These are phyloP conservation scores for Penicillium sp. DNA, from an alignment of 2,329 filamentous ascomycete genomes.

Conservation along the genomic window DNA sequence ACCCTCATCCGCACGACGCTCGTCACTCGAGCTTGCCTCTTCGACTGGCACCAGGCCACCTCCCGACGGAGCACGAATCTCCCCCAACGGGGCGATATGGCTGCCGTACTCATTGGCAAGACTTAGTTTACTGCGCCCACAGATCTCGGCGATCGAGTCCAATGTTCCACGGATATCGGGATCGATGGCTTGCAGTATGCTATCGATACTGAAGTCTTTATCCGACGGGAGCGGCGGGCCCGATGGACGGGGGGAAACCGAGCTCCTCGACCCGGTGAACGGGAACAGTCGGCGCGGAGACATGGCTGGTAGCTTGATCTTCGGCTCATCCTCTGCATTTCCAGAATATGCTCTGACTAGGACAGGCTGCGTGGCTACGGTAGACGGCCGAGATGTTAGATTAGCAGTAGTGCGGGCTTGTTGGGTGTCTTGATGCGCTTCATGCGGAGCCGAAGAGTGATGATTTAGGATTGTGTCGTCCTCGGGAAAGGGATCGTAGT, in stretches of 20 bases:
- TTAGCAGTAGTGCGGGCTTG: constrained; percentile 28
- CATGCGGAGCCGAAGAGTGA: constrained; percentile 36
- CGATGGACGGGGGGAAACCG: constrained; percentile 23
- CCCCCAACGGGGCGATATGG: constrained; percentile 63
- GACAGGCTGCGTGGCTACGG: constrained; percentile 45
- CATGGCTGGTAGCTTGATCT: constrained; percentile 33
- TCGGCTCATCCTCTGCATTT: constrained; percentile 35
- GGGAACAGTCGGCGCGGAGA: constrained; percentile 36
- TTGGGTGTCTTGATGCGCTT: constrained; percentile 34
- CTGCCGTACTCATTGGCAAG: constrained; percentile 65
- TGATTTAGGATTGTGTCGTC: constrained; percentile 37
- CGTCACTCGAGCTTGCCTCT: constrained; percentile 44
- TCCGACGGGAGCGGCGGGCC: constrained; percentile 47
- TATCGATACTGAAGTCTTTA: constrained; percentile 58
- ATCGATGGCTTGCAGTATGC: constrained; percentile 59
- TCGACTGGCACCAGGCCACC: constrained; percentile 46
- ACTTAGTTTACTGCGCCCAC: constrained; percentile 62
- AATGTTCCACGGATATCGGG: constrained; percentile 61
- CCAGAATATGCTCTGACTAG: constrained; percentile 47
- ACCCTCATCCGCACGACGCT: constrained; percentile 39
- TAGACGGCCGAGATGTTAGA: constrained; percentile 29
- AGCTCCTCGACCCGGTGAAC: constrained; percentile 26
- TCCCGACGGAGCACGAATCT: constrained; percentile 50
- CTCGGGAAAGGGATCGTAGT: constrained; percentile 26
- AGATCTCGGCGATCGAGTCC: constrained; percentile 65